phyloP scores from a whole-genome alignment of 2,329 filamentous ascomycete genomes.

The Phaeosphaeriaceae sp. region DNA sequence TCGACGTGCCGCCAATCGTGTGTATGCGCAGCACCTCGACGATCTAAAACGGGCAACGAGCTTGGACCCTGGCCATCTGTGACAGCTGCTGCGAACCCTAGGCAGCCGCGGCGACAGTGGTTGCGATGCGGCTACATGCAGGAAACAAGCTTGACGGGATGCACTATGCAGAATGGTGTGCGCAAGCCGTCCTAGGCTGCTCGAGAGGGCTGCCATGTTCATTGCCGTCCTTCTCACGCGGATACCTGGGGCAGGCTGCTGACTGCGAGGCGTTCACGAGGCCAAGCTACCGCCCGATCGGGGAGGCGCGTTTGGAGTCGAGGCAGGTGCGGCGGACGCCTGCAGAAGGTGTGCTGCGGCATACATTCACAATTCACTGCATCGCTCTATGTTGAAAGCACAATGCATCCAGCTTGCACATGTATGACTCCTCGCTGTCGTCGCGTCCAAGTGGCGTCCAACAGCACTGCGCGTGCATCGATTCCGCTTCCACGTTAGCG shows the following conservation, averaged over 20 bases:
- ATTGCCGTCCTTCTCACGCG: constrained; percentile 25
- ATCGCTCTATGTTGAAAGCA: background rate
- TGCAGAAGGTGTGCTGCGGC: background rate
- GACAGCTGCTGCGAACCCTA: constrained; percentile 17
- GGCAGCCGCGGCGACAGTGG: constrained; percentile 19
- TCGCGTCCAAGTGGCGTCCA: background rate
- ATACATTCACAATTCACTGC: background rate
- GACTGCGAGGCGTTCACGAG: constrained; percentile 24
- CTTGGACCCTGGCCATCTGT: constrained; percentile 24
- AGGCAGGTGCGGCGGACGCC: background rate
- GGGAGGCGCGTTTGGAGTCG: constrained; percentile 9
- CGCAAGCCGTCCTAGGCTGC: constrained; percentile 8
- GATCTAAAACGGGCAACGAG: constrained; percentile 21
- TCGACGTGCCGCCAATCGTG: background rate
- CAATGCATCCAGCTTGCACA: background rate
- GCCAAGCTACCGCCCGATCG: constrained; percentile 10
- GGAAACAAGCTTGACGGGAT: constrained; percentile 3
- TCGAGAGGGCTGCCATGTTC: constrained; percentile 9
- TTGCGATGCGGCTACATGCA: background rate
- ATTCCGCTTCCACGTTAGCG: constrained; percentile 9
- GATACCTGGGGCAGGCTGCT: constrained; percentile 17
- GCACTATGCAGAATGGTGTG: constrained; percentile 13
- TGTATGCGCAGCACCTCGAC: background rate
- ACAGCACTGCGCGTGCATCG: constrained; percentile 13
- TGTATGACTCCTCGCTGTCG: background rate